Conservation (phyloP, 352 stramenopile species). For the Phytophthora pisi region DNA sequence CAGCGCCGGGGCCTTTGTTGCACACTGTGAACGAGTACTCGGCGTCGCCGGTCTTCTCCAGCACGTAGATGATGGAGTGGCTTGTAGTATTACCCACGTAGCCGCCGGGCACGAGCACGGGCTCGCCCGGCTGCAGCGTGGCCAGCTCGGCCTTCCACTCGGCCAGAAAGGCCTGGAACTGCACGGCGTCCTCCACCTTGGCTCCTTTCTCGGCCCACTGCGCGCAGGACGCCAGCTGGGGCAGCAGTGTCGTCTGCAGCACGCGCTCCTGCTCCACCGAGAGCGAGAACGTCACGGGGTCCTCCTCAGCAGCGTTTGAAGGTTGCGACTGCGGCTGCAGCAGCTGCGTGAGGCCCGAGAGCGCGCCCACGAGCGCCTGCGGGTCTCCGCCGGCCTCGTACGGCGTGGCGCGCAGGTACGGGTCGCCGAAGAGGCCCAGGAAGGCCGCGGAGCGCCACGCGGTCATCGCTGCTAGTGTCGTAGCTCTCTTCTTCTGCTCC, state of each 20-base stretch:
- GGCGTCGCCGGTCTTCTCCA: constrained; percentile 69
- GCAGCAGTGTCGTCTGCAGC: constrained; percentile 50
- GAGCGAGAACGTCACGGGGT: constrained; percentile 59
- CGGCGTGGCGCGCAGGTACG: constrained; percentile 76
- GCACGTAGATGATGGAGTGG: constrained; percentile 84
- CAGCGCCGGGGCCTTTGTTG: constrained; percentile 86
- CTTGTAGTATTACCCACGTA: constrained; percentile 77
- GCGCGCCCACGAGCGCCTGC: constrained; percentile 61
- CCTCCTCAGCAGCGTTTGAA: constrained; percentile 6
- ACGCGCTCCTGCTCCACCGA: constrained; percentile 57
- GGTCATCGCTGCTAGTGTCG: constrained; percentile 29
- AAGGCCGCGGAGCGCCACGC: constrained; percentile 74
- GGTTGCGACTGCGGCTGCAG: constrained; percentile 35
- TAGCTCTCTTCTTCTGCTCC: not conserved
- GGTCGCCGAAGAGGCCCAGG: constrained; percentile 80
- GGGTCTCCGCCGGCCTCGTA: constrained; percentile 78
- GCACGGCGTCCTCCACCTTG: constrained; percentile 65
- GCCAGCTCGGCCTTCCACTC: constrained; percentile 73
- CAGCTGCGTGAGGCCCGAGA: constrained; percentile 47
- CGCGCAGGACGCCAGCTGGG: constrained; percentile 58
- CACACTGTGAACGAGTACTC: constrained; percentile 86
- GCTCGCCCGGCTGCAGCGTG: constrained; percentile 45
- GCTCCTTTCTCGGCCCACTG: constrained; percentile 60
- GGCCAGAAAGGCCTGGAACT: constrained; percentile 68
- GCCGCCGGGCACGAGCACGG: constrained; percentile 74